Evolutionary conservation across 768 basidiomycete genomes (phyloP).

Genomic region (Phylloporus arenicola): DNA sequence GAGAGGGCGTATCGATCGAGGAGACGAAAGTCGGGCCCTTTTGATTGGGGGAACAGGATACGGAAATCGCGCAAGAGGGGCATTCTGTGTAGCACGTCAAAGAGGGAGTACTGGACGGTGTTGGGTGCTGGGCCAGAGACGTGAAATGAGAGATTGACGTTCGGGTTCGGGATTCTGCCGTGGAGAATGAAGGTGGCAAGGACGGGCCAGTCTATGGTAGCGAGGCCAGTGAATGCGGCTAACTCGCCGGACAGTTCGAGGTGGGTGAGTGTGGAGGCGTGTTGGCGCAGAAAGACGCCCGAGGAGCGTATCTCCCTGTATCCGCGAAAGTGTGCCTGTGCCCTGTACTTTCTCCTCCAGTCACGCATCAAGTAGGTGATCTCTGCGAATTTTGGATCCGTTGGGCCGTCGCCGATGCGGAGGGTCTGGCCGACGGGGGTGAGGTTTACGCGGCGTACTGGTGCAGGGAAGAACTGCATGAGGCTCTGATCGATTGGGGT

Average conservation of each 20-base stretch:
- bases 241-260: conserved; percentile 30
- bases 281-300: conserved; percentile 26
- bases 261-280: conserved; percentile 27
- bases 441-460: conserved; percentile 24
- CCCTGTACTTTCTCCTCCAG: conserved; percentile 33
- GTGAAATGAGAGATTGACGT: conserved; percentile 12
- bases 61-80: conserved; percentile 28
- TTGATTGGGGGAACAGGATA: conserved; percentile 28
- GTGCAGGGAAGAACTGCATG: conserved; percentile 24
- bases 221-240: conserved; percentile 22
- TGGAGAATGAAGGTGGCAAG: conserved; percentile 29
- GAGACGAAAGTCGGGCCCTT: conserved; percentile 22
- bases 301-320: conserved; percentile 27
- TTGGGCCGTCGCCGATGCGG: conserved; percentile 32
- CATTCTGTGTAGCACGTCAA: conserved; percentile 29
- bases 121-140: background rate
- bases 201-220: conserved; percentile 28
- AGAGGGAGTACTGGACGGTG: conserved; percentile 9
- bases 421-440: conserved; percentile 32
- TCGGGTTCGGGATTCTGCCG: conserved; percentile 22
- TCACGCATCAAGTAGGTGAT: conserved; percentile 32
- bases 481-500: conserved; percentile 34
- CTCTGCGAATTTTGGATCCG: conserved; percentile 29
- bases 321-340: conserved; percentile 27
- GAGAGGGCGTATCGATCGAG: conserved; percentile 21